Evolutionary conservation across 2,329 filamentous ascomycete species (phyloP).

Genomic region (Talaromyces amestolkiae): DNA sequence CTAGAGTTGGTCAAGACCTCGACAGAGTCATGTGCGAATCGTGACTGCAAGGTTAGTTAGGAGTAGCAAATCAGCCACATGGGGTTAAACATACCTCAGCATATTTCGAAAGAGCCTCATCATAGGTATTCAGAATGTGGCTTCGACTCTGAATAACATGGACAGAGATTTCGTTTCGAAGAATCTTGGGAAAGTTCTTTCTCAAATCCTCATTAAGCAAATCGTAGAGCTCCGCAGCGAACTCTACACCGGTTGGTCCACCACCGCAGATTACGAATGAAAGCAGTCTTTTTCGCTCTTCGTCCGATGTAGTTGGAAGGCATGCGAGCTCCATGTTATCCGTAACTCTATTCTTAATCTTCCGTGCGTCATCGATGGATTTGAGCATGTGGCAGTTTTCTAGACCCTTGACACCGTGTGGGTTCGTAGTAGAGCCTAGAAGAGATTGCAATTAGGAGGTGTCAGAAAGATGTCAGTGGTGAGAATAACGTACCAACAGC

Average conservation of each 20-base stretch:
- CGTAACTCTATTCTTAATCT: slow-evolving; percentile 84
- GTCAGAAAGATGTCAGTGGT: neutral
- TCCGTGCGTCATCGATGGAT: slow-evolving; percentile 85
- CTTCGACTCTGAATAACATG: slow-evolving; percentile 92
- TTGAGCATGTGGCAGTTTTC: slow-evolving; percentile 95
- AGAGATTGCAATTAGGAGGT: slow-evolving; percentile 14
- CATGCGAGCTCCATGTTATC: slow-evolving; percentile 87
- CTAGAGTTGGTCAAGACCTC: slow-evolving; percentile 89
- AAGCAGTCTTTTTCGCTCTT: slow-evolving; percentile 79
- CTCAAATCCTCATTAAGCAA: slow-evolving; percentile 92
- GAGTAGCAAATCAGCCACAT: neutral
- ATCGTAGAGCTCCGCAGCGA: slow-evolving; percentile 93
- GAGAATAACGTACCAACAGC: slow-evolving; percentile 62
- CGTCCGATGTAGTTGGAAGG: slow-evolving; percentile 85
- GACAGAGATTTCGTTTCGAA: slow-evolving; percentile 97
- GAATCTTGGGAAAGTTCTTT: slow-evolving; percentile 75
- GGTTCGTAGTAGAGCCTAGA: slow-evolving; percentile 77
- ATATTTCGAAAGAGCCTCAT: slow-evolving; percentile 88
- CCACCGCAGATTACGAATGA: slow-evolving; percentile 97
- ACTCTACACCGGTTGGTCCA: slow-evolving; percentile 94
- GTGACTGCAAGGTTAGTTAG: slow-evolving; percentile 47
- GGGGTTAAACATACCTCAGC: slow-evolving; percentile 60
- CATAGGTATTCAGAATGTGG: slow-evolving; percentile 97
- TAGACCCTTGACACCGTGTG: slow-evolving; percentile 91
- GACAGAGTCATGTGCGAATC: slow-evolving; percentile 86